Percentiles rank a stretch among this genome's conserved stretches.
These are phyloP conservation scores for Plasmopara muralis DNA, from an alignment of 352 stramenopile species.

Conservation along the genomic window DNA sequence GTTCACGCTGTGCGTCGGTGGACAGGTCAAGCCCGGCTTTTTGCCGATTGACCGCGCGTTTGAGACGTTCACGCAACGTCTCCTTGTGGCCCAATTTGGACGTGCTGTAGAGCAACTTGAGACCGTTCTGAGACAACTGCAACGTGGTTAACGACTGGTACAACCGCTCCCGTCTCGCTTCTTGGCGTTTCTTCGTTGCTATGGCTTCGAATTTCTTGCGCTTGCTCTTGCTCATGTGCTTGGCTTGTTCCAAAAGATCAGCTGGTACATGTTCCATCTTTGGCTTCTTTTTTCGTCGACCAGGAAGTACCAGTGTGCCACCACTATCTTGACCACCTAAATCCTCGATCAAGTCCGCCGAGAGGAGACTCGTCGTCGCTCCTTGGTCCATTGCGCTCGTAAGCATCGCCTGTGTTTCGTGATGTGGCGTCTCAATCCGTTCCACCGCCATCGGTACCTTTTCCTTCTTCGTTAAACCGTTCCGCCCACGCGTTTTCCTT, in stretches of 20 bases:
- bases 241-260: slow-evolving; percentile 54
- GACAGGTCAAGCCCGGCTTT: slow-evolving; percentile 66
- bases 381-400: slow-evolving; percentile 7
- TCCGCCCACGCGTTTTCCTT: slow-evolving; percentile 38
- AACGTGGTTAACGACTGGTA: slow-evolving; percentile 73
- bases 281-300: slow-evolving; percentile 41
- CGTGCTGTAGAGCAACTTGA: slow-evolving; percentile 71
- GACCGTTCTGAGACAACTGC: slow-evolving; percentile 52
- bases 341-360: slow-evolving; percentile 56
- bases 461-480: slow-evolving; percentile 40
- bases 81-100: slow-evolving; percentile 77
- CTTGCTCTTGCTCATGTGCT: slow-evolving; percentile 75
- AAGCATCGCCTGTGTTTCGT: slow-evolving; percentile 17
- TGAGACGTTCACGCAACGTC: slow-evolving; percentile 68
- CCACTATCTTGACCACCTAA: slow-evolving; percentile 44
- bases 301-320: slow-evolving; percentile 56
- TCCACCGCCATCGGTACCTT: background rate
- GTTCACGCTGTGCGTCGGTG: slow-evolving; percentile 39
- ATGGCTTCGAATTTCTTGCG: slow-evolving; percentile 77
- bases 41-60: slow-evolving; percentile 68
- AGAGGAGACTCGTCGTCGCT: slow-evolving; percentile 37
- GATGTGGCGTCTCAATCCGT: background rate
- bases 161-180: slow-evolving; percentile 59
- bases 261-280: slow-evolving; percentile 46
- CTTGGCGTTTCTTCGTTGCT: slow-evolving; percentile 69